Evolutionary conservation across 352 stramenopile genomes (phyloP).

Genomic region (Phytophthora colocasiae): DNA sequence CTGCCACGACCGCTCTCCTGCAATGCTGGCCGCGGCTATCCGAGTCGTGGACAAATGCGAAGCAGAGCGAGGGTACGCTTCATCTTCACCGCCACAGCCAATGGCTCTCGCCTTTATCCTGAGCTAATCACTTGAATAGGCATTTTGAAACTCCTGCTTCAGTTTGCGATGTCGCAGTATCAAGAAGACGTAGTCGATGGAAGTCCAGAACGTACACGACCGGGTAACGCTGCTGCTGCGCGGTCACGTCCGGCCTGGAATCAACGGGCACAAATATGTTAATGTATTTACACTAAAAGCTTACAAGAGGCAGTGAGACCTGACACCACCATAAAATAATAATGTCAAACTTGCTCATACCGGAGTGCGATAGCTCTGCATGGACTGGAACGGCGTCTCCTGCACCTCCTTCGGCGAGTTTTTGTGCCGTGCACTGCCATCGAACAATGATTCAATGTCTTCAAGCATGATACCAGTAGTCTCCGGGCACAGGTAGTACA

Average conservation of each 20-base stretch:
- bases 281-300: conserved; percentile 39
- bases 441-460: conserved; percentile 65
- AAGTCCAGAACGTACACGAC: background rate
- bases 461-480: conserved; percentile 60
- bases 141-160: conserved; percentile 27
- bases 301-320: conserved; percentile 17
- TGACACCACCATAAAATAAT: conserved; percentile 29
- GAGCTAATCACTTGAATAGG: conserved; percentile 26
- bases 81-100: conserved; percentile 15
- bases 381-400: conserved; percentile 42
- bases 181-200: background rate
- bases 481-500: conserved; percentile 60
- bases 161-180: background rate
- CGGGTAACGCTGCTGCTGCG: conserved; percentile 11
- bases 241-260: conserved; percentile 8
- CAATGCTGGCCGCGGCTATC: conserved; percentile 8
- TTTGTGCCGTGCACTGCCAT: conserved; percentile 41
- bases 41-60: conserved; percentile 1
- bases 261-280: conserved; percentile 19
- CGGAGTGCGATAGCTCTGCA: conserved; percentile 24
- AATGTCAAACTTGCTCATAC: conserved; percentile 28
- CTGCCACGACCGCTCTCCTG: conserved; percentile 14
- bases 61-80: conserved; percentile 9
- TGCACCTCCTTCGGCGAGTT: conserved; percentile 40
- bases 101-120: conserved; percentile 47